Evolutionary conservation across 2,329 filamentous ascomycete genomes (phyloP), one percentile per base, ranked within the genome.

Genomic region (Metarhizium guizhouense): DNA sequence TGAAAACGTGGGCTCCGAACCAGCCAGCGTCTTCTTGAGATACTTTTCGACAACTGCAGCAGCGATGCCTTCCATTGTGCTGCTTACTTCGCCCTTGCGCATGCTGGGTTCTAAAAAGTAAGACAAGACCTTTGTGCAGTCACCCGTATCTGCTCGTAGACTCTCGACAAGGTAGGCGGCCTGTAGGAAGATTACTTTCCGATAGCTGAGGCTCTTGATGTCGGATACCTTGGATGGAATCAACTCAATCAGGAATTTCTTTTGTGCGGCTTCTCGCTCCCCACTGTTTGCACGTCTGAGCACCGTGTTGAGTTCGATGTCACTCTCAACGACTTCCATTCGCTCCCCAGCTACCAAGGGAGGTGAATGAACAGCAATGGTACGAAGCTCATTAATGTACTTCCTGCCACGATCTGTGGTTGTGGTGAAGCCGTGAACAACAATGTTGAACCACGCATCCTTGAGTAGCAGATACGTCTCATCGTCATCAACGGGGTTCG

Each of bases 391-490:
- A 56, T 86, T 80, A 52, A 85, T 72, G 63, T 95, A 84, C 61
- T 83, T 82, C 67, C 85, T 86, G 18, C 86, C 88, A 54, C 88
- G 82, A 16, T 85, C 81, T 0, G 90, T 93, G 16, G 81, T 81
- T 11, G 87, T 78, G 10, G 85, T 86, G 67, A 97, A 95, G 4
- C 92, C 94, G 68, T 99, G 94, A 0, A 96, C 88, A 25, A 92
- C 89, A 59, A 97, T 90, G 65, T 99, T 99, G 74, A 96, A 97
- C 94, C 94, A 99, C 5, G 90, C 90, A 76, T 99, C 92, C 53
- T 93, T 85, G 62, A 94, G 81, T 56, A 95, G 74, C 30, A 83
- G 81, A 58, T 88, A 81, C 7, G 84, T 82, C 57, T 93, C 85
- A 53, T 92, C 87, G 53, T 87, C 82, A 54, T 73, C 72, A 10